Conservation (phyloP, 2,329 filamentous ascomycete genomes). For the Orbilia javanica region DNA sequence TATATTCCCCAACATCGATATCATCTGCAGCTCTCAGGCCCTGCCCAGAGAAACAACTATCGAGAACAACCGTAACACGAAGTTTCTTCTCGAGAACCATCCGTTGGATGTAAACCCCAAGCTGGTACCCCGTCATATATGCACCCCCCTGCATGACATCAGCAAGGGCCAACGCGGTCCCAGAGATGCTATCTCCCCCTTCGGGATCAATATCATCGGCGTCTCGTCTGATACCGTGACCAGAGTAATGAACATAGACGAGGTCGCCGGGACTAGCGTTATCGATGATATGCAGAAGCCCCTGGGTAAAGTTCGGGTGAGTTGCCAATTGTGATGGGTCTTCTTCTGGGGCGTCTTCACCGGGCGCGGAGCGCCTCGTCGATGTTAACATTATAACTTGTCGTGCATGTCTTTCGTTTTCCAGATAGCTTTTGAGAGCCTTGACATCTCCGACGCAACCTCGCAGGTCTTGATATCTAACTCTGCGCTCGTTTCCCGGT, state of each 20-base stretch:
- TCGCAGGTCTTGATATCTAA: slow-evolving; percentile 13
- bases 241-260: slow-evolving; percentile 42
- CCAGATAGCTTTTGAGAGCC: slow-evolving; percentile 5
- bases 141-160: slow-evolving; percentile 28
- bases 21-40: slow-evolving; percentile 4
- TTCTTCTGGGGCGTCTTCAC: background rate
- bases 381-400: slow-evolving; percentile 17
- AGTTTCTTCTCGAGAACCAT: slow-evolving; percentile 30
- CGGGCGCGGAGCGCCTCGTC: background rate
- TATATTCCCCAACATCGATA: background rate
- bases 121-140: slow-evolving; percentile 30
- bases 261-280: slow-evolving; percentile 18
- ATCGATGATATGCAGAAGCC: slow-evolving; percentile 6
- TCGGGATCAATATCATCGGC: background rate
- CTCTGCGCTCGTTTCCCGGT: slow-evolving; percentile 9
- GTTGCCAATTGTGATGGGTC: background rate
- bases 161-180: slow-evolving; percentile 31
- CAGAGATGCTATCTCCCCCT: slow-evolving; percentile 10
- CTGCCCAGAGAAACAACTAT: slow-evolving; percentile 43
- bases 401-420: background rate
- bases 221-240: slow-evolving; percentile 31
- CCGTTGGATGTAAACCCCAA: slow-evolving; percentile 12
- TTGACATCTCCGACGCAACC: slow-evolving; percentile 32
- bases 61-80: slow-evolving; percentile 22
- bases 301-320: slow-evolving; percentile 7